These are phyloP conservation scores for Phytophthora sp. DNA, from an alignment of 352 stramenopile genomes.

Conservation along the genomic window DNA sequence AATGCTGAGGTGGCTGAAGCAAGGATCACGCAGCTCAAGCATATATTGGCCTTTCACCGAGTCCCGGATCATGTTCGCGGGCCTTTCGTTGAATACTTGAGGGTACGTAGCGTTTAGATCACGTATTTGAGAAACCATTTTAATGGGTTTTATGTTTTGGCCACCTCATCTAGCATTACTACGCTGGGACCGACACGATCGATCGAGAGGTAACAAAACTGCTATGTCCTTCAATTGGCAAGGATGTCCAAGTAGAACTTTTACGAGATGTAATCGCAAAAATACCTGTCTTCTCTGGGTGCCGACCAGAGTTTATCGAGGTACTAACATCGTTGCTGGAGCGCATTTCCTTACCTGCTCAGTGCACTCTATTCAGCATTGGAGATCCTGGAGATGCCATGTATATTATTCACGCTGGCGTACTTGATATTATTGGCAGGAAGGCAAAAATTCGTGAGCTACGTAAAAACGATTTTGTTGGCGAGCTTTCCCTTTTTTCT, in stretches of 20 bases:
- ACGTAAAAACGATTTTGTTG: conserved; percentile 69
- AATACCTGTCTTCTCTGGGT: conserved; percentile 67
- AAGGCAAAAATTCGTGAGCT: conserved; percentile 67
- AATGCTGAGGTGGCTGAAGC: conserved; percentile 52
- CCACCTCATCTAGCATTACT: conserved; percentile 42
- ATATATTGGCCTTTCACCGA: conserved; percentile 58
- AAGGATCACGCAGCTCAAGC: conserved; percentile 62
- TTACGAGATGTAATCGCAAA: conserved; percentile 46
- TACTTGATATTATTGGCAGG: conserved; percentile 61
- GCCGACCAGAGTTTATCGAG: conserved; percentile 54
- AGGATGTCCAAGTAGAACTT: conserved; percentile 79
- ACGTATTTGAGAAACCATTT: neutral
- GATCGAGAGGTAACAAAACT: conserved; percentile 71
- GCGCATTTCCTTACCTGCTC: conserved; percentile 52
- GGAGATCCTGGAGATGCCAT: conserved; percentile 69
- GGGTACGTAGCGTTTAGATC: conserved; percentile 24
- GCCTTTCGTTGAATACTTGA: conserved; percentile 52
- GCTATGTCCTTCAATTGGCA: conserved; percentile 70
- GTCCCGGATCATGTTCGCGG: conserved; percentile 43
- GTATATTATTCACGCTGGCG: conserved; percentile 79
- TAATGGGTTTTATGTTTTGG: neutral
- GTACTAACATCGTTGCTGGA: conserved; percentile 67
- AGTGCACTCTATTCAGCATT: conserved; percentile 55
- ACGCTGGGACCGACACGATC: conserved; percentile 65
- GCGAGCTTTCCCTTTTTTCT: conserved; percentile 73